Evolutionary conservation across 75 land plant species (phyloP), one percentile per base, ranked within the genome.

Genomic region (Selaginella tamariscina): DNA sequence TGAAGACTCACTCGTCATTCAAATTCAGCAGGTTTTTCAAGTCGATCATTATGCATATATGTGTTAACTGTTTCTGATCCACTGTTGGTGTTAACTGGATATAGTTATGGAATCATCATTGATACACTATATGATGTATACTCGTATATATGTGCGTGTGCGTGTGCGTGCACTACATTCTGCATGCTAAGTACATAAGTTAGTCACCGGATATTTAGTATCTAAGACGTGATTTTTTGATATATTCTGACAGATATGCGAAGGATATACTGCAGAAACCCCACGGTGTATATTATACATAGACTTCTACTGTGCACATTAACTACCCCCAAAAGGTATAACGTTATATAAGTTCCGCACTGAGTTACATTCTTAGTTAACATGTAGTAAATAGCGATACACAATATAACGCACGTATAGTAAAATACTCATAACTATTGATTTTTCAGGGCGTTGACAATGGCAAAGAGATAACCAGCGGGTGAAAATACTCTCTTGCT

Each of bases 381-480:
- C n/a, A n/a, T n/a, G n/a, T n/a, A n/a, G n/a, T n/a, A n/a, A n/a
- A n/a, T n/a, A n/a, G n/a, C n/a, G n/a, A n/a, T n/a, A n/a, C n/a
- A n/a, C n/a, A n/a, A n/a, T n/a, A n/a, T n/a, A n/a, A n/a, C n/a
- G n/a, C n/a, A n/a, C n/a, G n/a, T n/a, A n/a, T n/a, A n/a, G n/a
- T n/a, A n/a, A n/a, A n/a, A n/a, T n/a, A n/a, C n/a, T n/a, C n/a
- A n/a, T n/a, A n/a, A n/a, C n/a, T n/a, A n/a, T n/a, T n/a, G n/a
- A n/a, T n/a, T n/a, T n/a, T n/a, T n/a, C 72, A 91, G 96, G 85
- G 92, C 77, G 96, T 95, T 29, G 99, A 95, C 73, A 83, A 88
- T 81, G 99, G 99, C 27, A 95, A 95, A 67, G 99, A 95, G 70
- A 88, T 95, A 0, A 91, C 99, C 2, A 95, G 97, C 84, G 99